Evolutionary conservation across 441 rosid species (phyloP).

Genomic region (Corymbia citriodora): DNA sequence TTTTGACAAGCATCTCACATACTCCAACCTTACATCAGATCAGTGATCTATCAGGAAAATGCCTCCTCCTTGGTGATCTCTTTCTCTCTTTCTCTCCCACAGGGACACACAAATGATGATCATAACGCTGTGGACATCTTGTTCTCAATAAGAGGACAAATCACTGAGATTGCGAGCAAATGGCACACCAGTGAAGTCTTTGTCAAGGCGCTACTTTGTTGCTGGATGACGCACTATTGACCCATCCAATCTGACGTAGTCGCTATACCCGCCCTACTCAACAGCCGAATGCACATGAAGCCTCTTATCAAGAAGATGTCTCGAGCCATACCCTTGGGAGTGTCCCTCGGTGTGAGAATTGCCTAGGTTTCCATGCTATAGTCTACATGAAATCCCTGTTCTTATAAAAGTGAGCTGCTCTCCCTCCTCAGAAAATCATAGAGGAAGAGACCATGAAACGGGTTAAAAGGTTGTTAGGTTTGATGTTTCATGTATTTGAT

Average conservation of each 20-base stretch:
- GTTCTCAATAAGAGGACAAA: not conserved
- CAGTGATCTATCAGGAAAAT: not conserved
- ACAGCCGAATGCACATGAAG: not conserved
- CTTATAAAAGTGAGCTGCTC: not conserved
- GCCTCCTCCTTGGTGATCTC: not conserved
- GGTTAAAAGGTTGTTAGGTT: not conserved
- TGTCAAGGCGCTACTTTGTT: not conserved
- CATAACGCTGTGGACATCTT: not conserved
- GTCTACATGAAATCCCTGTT: not conserved
- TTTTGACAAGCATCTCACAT: not conserved
- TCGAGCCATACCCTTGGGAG: not conserved
- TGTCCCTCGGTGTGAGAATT: not conserved
- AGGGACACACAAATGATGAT: not conserved
- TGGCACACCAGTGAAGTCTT: not conserved
- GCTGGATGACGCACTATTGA: not conserved
- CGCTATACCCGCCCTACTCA: not conserved
- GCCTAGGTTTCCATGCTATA: not conserved
- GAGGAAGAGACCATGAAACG: not conserved
- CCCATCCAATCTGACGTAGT: not conserved
- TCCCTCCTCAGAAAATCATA: not conserved
- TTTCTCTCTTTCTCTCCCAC: not conserved
- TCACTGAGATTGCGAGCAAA: not conserved
- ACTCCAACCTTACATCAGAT: not conserved
- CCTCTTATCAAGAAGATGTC: not conserved
- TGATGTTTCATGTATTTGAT: not conserved